Evolutionary conservation across 306 rosid species (phyloP).

Genomic region (Citrullus amarus): DNA sequence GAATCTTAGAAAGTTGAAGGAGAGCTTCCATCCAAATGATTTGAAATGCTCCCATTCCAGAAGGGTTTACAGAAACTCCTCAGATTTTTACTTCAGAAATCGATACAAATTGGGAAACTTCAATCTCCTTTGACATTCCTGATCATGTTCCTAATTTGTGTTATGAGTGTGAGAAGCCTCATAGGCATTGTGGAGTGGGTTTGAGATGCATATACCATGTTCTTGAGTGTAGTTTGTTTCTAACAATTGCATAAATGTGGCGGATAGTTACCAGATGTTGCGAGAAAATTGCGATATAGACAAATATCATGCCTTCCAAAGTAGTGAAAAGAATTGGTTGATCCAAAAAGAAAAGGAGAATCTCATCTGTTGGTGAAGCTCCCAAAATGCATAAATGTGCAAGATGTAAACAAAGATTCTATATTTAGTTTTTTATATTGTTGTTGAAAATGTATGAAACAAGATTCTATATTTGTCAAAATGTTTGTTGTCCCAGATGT

Average conservation of each 20-base stretch:
- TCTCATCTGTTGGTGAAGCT: no score
- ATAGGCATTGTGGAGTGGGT: slow-evolving; percentile 57
- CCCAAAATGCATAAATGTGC: no score
- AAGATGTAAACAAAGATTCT: no score
- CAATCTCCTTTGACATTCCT: slow-evolving; percentile 42
- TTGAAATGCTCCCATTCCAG: slow-evolving; percentile 43
- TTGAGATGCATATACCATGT: slow-evolving; percentile 67
- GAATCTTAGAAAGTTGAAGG: slow-evolving; percentile 22
- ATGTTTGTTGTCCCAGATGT: no score
- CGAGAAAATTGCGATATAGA: no score
- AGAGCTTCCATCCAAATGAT: slow-evolving; percentile 36
- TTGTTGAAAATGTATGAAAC: no score
- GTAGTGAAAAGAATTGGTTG: no score
- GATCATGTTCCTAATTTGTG: slow-evolving; percentile 45
- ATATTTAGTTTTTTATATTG: no score
- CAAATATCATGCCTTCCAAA: no score
- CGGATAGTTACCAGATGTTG: no score
- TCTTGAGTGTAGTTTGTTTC: slow-evolving; percentile 58
- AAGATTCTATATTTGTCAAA: no score
- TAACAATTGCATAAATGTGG: neutral
- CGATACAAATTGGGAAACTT: slow-evolving; percentile 27
- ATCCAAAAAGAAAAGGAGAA: no score
- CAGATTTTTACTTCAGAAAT: slow-evolving; percentile 12
- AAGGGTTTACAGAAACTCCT: slow-evolving; percentile 22
- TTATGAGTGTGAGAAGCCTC: slow-evolving; percentile 43